Evolutionary conservation across 345 rosid species (phyloP).

Genomic region (Aurinia saxatilis): DNA sequence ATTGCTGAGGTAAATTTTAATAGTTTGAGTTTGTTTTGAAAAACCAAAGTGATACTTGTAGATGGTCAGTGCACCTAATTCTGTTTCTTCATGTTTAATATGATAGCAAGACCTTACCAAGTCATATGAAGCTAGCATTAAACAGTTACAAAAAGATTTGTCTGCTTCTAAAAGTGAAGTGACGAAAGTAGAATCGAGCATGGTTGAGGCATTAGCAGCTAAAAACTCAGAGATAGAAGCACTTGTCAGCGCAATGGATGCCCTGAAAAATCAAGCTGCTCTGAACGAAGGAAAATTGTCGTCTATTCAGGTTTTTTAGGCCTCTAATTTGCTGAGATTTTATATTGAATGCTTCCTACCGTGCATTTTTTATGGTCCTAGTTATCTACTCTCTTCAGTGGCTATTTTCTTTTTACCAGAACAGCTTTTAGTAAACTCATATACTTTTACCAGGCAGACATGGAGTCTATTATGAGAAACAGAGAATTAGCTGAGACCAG

Average conservation of each 20-base stretch:
- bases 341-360: not conserved
- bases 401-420: not conserved
- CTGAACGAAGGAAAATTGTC: conserved; percentile 81
- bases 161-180: conserved; percentile 69
- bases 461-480: conserved; percentile 95
- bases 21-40: not conserved
- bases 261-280: conserved; percentile 81
- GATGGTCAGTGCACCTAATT: conserved; percentile 10
- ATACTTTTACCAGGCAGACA: conserved; percentile 55
- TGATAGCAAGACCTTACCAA: conserved; percentile 89
- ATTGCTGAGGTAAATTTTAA: conserved; percentile 64
- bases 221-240: conserved; percentile 91
- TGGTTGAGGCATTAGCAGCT: conserved; percentile 84
- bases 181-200: conserved; percentile 71
- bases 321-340: conserved; percentile 1
- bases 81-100: conserved; percentile 17
- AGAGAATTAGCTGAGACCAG: conserved; percentile 96
- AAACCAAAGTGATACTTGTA: conserved; percentile 2
- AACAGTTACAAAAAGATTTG: conserved; percentile 76
- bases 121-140: conserved; percentile 80
- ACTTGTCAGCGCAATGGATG: conserved; percentile 64
- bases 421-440: conserved; percentile 1
- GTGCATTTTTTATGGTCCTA: not conserved
- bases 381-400: not conserved
- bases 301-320: conserved; percentile 68